Base-by-base conservation (phyloP, 164 flowering plant genomes). In the Warburgia ugandensis region DNA sequence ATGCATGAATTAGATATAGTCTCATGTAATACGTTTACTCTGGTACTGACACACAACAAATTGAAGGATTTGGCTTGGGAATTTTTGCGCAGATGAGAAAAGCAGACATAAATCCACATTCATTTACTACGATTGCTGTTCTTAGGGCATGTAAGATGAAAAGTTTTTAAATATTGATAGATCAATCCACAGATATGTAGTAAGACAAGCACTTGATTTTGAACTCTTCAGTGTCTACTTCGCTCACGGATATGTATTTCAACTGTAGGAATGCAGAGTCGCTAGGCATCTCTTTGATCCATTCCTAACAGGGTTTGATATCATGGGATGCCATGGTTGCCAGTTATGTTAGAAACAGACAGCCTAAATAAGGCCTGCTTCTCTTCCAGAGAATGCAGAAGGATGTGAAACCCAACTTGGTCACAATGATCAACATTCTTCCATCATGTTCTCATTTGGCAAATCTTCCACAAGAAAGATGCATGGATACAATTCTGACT, bases 311-410 rank as follows among this genome's bases (percentile, higher is more conserved):
- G 61, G 52, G 89, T 66, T 20, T 74, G 52, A 55, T 81, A 29
- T 73, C 83, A 37, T 82, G 89, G 89, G 79, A 79, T 69, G 59
- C 85, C 43, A 42, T 79, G 63, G 70, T 82, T 62, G 50, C 74
- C 8, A 52, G 68, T 61, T 79, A 73, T 37, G 32, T 73, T 12
- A 60, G 53, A 40, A 71, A 52, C 37, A 63, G 62, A 49, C 62
- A 49, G 46, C 65, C 64, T 3, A 30, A n/a, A 56, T 17, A 48
- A 74, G 55, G 81, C 77, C 25, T 74, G 26, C 27, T 43, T n/a
- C 66, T 76, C 38, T 76, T 77, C 62, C 62, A 52, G 6, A 62
- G 31, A 6, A 72, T 83, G 90, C 55, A 61, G 28, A 47, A 58
- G 19, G 71, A 71, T 52, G 57, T 49, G 37, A 71, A 60, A 35